These are phyloP conservation scores for Biscogniauxia mediterranea DNA, from an alignment of 2,329 filamentous ascomycete species.

Conservation along the genomic window DNA sequence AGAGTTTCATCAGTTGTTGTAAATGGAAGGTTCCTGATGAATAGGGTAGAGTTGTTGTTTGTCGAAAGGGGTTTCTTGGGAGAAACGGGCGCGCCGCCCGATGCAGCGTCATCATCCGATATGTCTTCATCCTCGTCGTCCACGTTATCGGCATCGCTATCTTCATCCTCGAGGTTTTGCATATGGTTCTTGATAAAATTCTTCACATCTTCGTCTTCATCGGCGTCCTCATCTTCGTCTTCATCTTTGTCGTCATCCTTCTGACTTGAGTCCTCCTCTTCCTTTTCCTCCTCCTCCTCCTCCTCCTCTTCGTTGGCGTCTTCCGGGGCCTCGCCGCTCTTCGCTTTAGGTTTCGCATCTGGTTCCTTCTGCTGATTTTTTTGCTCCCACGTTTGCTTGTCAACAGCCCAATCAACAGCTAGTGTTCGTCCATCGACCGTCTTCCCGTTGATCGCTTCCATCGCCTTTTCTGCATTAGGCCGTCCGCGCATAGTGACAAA, in stretches of 20 bases:
- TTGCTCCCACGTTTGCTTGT: slow-evolving; percentile 81
- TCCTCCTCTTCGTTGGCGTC: slow-evolving; percentile 42
- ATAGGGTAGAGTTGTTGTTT: slow-evolving; percentile 76
- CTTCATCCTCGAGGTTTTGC: slow-evolving; percentile 57
- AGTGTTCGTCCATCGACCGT: slow-evolving; percentile 82
- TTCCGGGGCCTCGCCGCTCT: slow-evolving; percentile 33
- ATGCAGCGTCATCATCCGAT: slow-evolving; percentile 22
- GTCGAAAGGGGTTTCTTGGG: slow-evolving; percentile 38
- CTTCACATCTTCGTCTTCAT: slow-evolving; percentile 39
- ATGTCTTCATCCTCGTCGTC: slow-evolving; percentile 31
- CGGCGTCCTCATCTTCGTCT: slow-evolving; percentile 30
- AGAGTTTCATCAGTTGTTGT: slow-evolving; percentile 79
- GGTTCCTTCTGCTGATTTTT: slow-evolving; percentile 55
- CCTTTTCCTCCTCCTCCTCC: slow-evolving; percentile 32
- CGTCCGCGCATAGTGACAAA: slow-evolving; percentile 85
- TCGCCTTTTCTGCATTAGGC: slow-evolving; percentile 88
- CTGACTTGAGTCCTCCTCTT: slow-evolving; percentile 45
- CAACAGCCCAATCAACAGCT: slow-evolving; percentile 95
- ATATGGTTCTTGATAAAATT: slow-evolving; percentile 60
- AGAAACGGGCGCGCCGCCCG: slow-evolving; percentile 18
- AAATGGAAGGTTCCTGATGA: slow-evolving; percentile 93
- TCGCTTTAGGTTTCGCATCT: slow-evolving; percentile 17
- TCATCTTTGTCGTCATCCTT: slow-evolving; percentile 30
- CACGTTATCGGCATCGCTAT: slow-evolving; percentile 44
- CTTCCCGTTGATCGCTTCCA: slow-evolving; percentile 84